A percentile compares a stretch with the other conserved stretches of the same genome.
These are phyloP conservation scores for Pseudocercospora macadamiae DNA, from an alignment of 2,329 filamentous ascomycete genomes.

Conservation along the genomic window DNA sequence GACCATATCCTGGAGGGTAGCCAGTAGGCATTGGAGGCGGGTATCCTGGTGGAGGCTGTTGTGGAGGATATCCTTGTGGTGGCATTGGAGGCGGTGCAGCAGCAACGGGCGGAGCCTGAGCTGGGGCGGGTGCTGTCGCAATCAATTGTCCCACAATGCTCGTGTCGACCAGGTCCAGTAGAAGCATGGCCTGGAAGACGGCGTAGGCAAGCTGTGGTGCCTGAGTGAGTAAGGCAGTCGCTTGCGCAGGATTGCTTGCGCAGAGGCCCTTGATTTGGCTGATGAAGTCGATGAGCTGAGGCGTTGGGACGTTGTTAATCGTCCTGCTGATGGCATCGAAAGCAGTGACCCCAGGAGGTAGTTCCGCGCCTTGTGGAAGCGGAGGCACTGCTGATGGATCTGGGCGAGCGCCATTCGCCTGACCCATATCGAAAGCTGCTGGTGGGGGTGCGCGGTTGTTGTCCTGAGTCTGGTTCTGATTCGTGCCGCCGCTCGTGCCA, in stretches of 20 bases:
- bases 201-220: conserved; percentile 93
- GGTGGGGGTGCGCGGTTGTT: conserved; percentile 40
- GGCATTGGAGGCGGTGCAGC: conserved; percentile 30
- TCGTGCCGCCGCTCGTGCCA: conserved; percentile 47
- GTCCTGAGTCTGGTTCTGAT: conserved; percentile 20
- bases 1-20: conserved; percentile 37
- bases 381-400: conserved; percentile 68
- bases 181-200: conserved; percentile 88
- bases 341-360: conserved; percentile 79
- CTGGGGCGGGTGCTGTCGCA: conserved; percentile 41
- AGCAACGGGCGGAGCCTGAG: conserved; percentile 29
- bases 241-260: conserved; percentile 77
- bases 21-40: conserved; percentile 22
- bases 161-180: conserved; percentile 90
- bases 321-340: conserved; percentile 92
- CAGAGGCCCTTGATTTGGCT: conserved; percentile 91
- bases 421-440: conserved; percentile 49
- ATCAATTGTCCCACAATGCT: conserved; percentile 80
- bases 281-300: conserved; percentile 90
- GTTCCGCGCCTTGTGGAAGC: conserved; percentile 80
- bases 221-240: conserved; percentile 81
- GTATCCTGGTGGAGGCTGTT: conserved; percentile 33
- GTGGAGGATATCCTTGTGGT: conserved; percentile 26
- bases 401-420: conserved; percentile 18
- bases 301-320: conserved; percentile 79